A percentile compares a stretch with the other conserved stretches of the same genome.
Evolutionary conservation across 2,329 filamentous ascomycete genomes (phyloP).

Genomic region (Acephala macrosclerotiorum): DNA sequence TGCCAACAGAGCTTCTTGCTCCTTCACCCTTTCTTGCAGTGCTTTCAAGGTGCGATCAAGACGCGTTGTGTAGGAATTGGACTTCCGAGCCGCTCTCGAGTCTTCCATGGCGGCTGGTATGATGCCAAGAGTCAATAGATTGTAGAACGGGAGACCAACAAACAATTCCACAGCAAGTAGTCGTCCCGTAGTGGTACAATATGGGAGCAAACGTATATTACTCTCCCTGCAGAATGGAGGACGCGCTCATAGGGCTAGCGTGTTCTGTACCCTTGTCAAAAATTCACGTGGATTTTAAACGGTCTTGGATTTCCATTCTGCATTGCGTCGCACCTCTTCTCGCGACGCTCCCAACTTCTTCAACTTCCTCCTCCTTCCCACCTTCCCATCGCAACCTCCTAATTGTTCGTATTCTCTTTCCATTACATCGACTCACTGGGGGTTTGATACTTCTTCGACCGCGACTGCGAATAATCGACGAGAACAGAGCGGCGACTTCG

Average conservation of each 20-base stretch:
- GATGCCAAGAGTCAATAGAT: not conserved
- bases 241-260: constrained; percentile 11
- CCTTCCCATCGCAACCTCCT: constrained; percentile 2
- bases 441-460: constrained; percentile 11
- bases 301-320: constrained; percentile 2
- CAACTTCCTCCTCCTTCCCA: constrained; percentile 10
- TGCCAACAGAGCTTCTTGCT: constrained; percentile 59
- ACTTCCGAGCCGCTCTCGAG: constrained; percentile 40
- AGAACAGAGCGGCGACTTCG: constrained; percentile 18
- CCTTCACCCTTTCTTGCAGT: constrained; percentile 64
- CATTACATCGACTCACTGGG: constrained; percentile 10
- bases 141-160: not conserved
- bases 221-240: constrained; percentile 5
- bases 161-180: not conserved
- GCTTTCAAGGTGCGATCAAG: constrained; percentile 73
- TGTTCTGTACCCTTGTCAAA: not conserved
- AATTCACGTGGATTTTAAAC: not conserved
- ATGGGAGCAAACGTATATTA: not conserved
- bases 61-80: constrained; percentile 56
- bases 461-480: constrained; percentile 9
- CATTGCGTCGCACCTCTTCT: not conserved
- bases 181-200: not conserved
- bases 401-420: constrained; percentile 8
- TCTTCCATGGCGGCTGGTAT: constrained; percentile 25
- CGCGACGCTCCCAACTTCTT: constrained; percentile 1